Conservation (phyloP, 768 basidiomycete species). For the Agaricus blazei region DNA sequence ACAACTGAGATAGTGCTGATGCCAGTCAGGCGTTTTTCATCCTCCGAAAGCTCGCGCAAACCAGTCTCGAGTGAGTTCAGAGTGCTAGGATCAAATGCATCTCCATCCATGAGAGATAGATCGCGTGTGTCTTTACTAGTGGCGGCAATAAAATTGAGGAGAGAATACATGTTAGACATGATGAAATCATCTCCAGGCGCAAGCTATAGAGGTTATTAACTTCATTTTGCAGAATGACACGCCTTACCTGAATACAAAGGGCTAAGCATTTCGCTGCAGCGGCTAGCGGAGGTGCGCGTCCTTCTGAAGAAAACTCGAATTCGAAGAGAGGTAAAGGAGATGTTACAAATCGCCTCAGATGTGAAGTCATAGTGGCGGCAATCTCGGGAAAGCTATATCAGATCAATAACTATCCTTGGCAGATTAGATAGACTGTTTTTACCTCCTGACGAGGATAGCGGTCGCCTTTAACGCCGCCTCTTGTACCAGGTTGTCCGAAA, state of each 20-base stretch:
- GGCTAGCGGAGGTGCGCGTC: constrained; percentile 67
- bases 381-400: constrained; percentile 70
- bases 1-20: constrained; percentile 92
- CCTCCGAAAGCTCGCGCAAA: constrained; percentile 67
- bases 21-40: constrained; percentile 78
- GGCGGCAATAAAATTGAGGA: constrained; percentile 87
- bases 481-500: constrained; percentile 80
- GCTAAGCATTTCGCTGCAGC: constrained; percentile 90
- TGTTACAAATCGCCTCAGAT: constrained; percentile 84
- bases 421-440: constrained; percentile 9
- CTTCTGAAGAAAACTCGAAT: constrained; percentile 72
- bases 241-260: constrained; percentile 73
- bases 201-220: constrained; percentile 39
- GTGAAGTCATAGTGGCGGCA: constrained; percentile 66
- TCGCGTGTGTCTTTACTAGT: constrained; percentile 75
- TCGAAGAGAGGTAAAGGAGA: constrained; percentile 87
- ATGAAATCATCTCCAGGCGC: constrained; percentile 84
- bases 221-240: not conserved
- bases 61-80: constrained; percentile 59
- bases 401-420: not conserved
- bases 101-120: constrained; percentile 34
- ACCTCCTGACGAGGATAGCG: constrained; percentile 83
- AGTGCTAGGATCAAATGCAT: constrained; percentile 42
- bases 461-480: constrained; percentile 87
- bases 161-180: constrained; percentile 95